phyloP scores from a whole-genome alignment of 768 basidiomycete genomes.

The Mycena belliarum region DNA sequence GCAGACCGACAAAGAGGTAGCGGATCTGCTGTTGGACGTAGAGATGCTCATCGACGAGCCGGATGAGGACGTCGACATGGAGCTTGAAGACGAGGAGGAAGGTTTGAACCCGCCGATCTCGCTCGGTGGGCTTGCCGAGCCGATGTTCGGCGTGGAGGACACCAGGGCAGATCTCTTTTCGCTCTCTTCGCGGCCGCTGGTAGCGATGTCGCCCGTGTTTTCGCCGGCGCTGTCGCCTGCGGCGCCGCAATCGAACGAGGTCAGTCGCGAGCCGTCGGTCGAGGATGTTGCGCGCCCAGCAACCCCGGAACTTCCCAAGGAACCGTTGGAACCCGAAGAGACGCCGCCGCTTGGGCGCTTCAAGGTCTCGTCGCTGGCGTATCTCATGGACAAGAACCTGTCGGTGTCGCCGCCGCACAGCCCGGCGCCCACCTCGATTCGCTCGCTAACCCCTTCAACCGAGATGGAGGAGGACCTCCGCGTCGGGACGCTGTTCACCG shows the following conservation, averaged over 20 bases:
- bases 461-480: slow-evolving; percentile 8
- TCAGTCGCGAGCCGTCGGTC: slow-evolving; percentile 12
- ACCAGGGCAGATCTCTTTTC: slow-evolving; percentile 5
- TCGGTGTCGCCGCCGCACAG: slow-evolving; percentile 17
- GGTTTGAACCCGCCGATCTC: slow-evolving; percentile 9
- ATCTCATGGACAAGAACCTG: slow-evolving; percentile 20
- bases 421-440: not conserved
- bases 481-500: slow-evolving; percentile 16
- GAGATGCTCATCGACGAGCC: slow-evolving; percentile 14
- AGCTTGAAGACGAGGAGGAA: slow-evolving; percentile 20
- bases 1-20: slow-evolving; percentile 18
- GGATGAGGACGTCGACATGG: slow-evolving; percentile 22
- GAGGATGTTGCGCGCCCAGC: not conserved
- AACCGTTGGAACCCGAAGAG: slow-evolving; percentile 2
- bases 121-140: slow-evolving; percentile 8
- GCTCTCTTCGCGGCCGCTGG: slow-evolving; percentile 5
- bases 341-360: slow-evolving; percentile 20
- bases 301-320: not conserved
- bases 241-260: slow-evolving; percentile 5
- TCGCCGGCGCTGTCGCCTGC: slow-evolving; percentile 14
- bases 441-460: not conserved
- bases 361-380: slow-evolving; percentile 17
- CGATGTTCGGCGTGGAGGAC: slow-evolving; percentile 16
- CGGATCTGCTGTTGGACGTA: slow-evolving; percentile 19
- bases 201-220: slow-evolving; percentile 13